Evolutionary conservation across 768 basidiomycete genomes (phyloP).

Genomic region (Cystobasidium tubakii): DNA sequence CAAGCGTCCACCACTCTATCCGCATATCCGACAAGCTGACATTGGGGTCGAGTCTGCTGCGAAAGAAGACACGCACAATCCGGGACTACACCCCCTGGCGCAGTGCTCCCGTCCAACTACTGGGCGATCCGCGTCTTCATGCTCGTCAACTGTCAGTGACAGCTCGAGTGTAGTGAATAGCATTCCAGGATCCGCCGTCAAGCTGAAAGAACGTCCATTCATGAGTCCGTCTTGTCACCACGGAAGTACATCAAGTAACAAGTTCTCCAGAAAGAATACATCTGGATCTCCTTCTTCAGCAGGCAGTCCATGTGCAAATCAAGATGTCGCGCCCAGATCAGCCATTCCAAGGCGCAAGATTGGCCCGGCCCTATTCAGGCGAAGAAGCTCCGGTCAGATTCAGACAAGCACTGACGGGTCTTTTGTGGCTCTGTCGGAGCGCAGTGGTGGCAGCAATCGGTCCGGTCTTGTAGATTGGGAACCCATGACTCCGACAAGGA

Average conservation of each 20-base stretch:
- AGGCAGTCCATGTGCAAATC: not conserved
- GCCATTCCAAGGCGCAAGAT: slow-evolving; percentile 2
- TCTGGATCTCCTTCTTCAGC: slow-evolving; percentile 6
- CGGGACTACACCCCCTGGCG: slow-evolving; percentile 13
- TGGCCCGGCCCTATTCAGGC: slow-evolving; percentile 25
- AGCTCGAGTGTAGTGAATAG: slow-evolving; percentile 26
- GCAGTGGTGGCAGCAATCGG: slow-evolving; percentile 27
- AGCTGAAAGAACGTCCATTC: not conserved
- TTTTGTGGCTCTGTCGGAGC: not conserved
- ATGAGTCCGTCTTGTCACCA: not conserved
- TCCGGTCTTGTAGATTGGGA: slow-evolving; percentile 39
- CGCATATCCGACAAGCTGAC: not conserved
- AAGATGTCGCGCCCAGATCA: not conserved
- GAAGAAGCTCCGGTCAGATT: slow-evolving; percentile 36
- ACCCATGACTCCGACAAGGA: slow-evolving; percentile 47
- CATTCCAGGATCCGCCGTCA: slow-evolving; percentile 25
- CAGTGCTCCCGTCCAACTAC: slow-evolving; percentile 6
- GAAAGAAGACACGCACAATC: not conserved
- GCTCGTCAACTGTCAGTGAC: slow-evolving; percentile 30
- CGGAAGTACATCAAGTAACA: not conserved
- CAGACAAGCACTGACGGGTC: not conserved
- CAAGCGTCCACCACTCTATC: slow-evolving; percentile 39
- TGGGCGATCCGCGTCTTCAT: slow-evolving; percentile 13
- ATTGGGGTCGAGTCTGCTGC: not conserved
- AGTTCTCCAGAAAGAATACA: not conserved